Base-by-base conservation (phyloP, 2,329 filamentous ascomycete species). In the Pseudogymnoascus sp. region DNA sequence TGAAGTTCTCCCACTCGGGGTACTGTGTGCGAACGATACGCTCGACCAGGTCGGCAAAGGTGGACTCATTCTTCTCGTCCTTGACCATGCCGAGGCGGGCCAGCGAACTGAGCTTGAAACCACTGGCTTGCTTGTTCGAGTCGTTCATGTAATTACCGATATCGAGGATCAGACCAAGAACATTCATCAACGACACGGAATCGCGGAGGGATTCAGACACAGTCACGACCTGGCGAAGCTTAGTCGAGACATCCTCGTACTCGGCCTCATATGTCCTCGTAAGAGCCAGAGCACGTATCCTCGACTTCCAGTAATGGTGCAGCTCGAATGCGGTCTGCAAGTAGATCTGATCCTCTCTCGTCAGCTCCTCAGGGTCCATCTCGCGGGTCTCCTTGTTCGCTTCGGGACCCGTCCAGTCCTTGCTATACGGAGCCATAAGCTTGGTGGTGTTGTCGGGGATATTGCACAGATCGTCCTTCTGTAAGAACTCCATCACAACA, bases 131-230 rank as follows among this genome's bases (percentile, higher is more conserved):
- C 79, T 99, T 99, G 78, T 97, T 97, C 63, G 93, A 89, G 74
- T 97, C 95, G 80, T 99, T 99, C 95, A 99, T 99, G 82, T 96
- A 99, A 77, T 99, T 99, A 76, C 95, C 95, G 72, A 99, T 96
- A 75, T 97, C 93, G 71, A 99, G 80, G 76, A 99, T 99, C 66
- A 97, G 83, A 65, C 93, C 93, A 64, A 99, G 85, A 57, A 99
- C 92, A 68, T 96, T 97, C 88, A 97, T 96, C 71, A 99, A 79
- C 26, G 91, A 89, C 26, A 96, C 91, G 1, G 93, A 97, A 73
- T 96, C 92, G 59, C 93, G 86, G 63, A 99, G 79, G 8, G 91
- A 90, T 77, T 97, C 93, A 4, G 93, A 93, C 7, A 96, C 92
- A 31, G 80, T 79, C 37, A 96, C 89, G n/a, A 99, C 86, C 66